Evolutionary conservation across 2,329 filamentous ascomycete genomes (phyloP).

Genomic region (Alternaria sp.): DNA sequence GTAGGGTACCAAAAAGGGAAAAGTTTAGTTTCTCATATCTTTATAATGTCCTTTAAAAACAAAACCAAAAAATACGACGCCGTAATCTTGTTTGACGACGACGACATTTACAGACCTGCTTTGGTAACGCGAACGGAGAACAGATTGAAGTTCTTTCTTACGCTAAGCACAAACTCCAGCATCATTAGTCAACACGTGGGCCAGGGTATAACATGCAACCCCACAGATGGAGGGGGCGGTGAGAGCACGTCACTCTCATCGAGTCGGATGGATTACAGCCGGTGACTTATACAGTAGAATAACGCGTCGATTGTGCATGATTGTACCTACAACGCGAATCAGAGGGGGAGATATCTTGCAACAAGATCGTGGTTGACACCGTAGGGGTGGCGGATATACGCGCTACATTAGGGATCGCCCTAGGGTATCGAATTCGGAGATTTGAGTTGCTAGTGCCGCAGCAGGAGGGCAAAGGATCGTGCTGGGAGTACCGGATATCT

Average conservation of each 20-base stretch:
- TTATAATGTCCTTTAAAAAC: background rate
- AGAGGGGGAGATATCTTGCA: constrained; percentile 1
- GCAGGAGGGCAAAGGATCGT: constrained; percentile 2
- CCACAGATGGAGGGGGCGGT: constrained; percentile 14
- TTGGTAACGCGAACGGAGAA: constrained; percentile 11
- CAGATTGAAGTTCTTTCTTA: constrained; percentile 3
- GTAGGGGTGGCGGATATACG: constrained; percentile 5
- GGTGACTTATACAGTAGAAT: constrained; percentile 9
- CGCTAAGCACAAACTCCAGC: constrained; percentile 8
- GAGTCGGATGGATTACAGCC: constrained; percentile 11
- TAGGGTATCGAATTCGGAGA: background rate
- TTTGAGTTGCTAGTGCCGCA: background rate
- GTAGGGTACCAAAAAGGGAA: background rate
- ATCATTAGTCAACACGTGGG: constrained; percentile 10
- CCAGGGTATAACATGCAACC: constrained; percentile 11
- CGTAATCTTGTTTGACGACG: background rate
- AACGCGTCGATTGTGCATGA: constrained; percentile 12
- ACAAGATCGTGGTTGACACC: background rate
- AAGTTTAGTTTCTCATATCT: constrained; percentile 3
- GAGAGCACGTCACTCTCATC: constrained; percentile 8
- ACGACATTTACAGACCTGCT: constrained; percentile 1
- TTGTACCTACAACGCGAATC: constrained; percentile 7
- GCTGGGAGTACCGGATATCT: background rate
- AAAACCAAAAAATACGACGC: background rate
- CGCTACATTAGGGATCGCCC: background rate